Conservation (phyloP, 768 basidiomycete genomes). For the Mycena indigotica region DNA sequence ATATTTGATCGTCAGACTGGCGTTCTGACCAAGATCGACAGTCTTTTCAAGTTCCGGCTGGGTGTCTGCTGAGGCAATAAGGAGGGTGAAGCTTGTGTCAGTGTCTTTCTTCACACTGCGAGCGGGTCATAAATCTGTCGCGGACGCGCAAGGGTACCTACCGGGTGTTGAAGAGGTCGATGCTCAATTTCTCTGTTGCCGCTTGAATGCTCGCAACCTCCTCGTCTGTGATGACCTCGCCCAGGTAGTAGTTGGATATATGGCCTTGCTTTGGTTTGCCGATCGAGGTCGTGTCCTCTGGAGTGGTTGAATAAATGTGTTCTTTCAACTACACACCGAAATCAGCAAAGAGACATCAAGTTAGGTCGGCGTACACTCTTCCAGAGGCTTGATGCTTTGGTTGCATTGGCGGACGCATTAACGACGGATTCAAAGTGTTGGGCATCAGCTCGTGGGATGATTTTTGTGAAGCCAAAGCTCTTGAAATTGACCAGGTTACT, state of each 20-base stretch:
- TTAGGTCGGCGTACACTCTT: constrained; percentile 45
- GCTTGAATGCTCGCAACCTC: constrained; percentile 78
- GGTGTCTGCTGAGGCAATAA: constrained; percentile 69
- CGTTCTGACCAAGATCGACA: constrained; percentile 38
- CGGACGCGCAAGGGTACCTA: constrained; percentile 28
- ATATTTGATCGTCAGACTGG: constrained; percentile 65
- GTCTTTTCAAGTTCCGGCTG: constrained; percentile 50
- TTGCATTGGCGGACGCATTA: constrained; percentile 57
- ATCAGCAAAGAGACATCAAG: neutral
- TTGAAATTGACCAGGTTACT: constrained; percentile 77
- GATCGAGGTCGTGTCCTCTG: constrained; percentile 70
- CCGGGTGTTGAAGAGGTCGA: constrained; percentile 85
- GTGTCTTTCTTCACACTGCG: constrained; percentile 72
- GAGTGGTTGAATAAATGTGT: constrained; percentile 69
- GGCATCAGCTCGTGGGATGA: constrained; percentile 68
- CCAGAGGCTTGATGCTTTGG: constrained; percentile 63
- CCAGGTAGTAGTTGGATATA: constrained; percentile 84
- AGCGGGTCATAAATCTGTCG: neutral
- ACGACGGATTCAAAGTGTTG: constrained; percentile 68
- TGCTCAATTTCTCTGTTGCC: constrained; percentile 71
- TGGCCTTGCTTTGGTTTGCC: constrained; percentile 81
- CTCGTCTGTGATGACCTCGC: constrained; percentile 68
- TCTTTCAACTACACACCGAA: constrained; percentile 56
- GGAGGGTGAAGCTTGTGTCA: constrained; percentile 61
- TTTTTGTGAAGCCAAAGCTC: constrained; percentile 84